phyloP scores from a whole-genome alignment of 2,329 filamentous ascomycete genomes.

The Monosporascus sp. region DNA sequence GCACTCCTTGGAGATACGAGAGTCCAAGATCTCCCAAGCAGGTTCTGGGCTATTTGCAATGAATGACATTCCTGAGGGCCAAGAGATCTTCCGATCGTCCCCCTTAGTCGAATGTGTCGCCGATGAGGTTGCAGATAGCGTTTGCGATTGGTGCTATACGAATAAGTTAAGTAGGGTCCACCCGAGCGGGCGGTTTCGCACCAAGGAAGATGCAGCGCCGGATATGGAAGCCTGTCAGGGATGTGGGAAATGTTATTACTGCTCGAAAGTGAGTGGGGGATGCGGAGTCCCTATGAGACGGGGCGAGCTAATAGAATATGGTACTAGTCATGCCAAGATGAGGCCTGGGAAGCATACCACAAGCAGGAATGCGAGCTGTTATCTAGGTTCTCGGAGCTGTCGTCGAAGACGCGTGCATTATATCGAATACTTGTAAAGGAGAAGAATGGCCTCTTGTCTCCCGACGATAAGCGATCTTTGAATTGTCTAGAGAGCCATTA shows the following conservation, averaged over 20 bases:
- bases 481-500: constrained; percentile 20
- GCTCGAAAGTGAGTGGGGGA: constrained; percentile 17
- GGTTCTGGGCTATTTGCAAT: constrained; percentile 22
- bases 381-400: constrained; percentile 9
- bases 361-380: constrained; percentile 24
- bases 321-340: constrained; percentile 22
- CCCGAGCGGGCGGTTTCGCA: constrained; percentile 3
- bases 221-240: constrained; percentile 12
- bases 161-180: constrained; percentile 6
- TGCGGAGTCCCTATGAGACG: background rate
- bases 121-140: background rate
- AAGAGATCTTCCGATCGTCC: constrained; percentile 20
- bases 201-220: background rate
- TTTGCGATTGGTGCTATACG: constrained; percentile 24
- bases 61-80: constrained; percentile 10
- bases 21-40: constrained; percentile 6
- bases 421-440: constrained; percentile 22
- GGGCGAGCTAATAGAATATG: background rate
- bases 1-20: constrained; percentile 7
- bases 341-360: constrained; percentile 25
- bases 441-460: constrained; percentile 13
- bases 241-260: constrained; percentile 22
- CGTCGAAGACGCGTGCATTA: constrained; percentile 11
- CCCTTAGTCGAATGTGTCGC: constrained; percentile 10
- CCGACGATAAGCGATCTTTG: constrained; percentile 9